Conservation (phyloP, 192 early-diverging fungal species). For the Coemansia sp. region DNA sequence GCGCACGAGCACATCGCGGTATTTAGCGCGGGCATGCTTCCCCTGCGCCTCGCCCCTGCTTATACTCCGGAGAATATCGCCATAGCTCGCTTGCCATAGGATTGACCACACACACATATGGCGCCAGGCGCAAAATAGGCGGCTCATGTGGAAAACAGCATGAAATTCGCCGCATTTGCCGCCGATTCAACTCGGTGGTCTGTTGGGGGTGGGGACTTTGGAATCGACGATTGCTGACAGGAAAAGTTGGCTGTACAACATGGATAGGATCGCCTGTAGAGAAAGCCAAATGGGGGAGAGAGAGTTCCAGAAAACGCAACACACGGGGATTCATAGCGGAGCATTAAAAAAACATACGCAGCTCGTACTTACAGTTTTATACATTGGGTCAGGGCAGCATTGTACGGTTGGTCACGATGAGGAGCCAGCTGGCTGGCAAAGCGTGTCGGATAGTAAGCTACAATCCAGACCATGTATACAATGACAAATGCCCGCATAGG, state of each 20-base stretch:
- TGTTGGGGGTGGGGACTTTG: constrained; percentile 3
- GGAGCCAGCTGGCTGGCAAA: constrained; percentile 7
- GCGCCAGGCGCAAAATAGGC: background rate
- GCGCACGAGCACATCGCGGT: constrained; percentile 4
- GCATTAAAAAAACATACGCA: background rate
- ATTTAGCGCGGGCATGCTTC: constrained; percentile 13
- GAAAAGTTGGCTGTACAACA: background rate
- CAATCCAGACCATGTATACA: constrained; percentile 61
- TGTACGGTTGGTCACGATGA: constrained; percentile 5
- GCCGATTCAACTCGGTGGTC: background rate
- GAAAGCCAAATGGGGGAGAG: background rate
- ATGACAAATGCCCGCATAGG: constrained; percentile 64
- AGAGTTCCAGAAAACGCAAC: background rate
- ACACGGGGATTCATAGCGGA: background rate
- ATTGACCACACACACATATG: background rate
- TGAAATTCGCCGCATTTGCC: constrained; percentile 8
- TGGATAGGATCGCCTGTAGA: background rate
- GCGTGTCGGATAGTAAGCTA: constrained; percentile 46
- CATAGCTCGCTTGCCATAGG: background rate
- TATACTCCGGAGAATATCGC: background rate
- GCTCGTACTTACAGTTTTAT: constrained; percentile 1
- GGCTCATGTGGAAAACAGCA: background rate
- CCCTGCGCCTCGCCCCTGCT: constrained; percentile 5
- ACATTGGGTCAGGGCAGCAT: background rate
- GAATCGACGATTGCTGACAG: background rate